A percentile compares a stretch with the other conserved stretches of the same genome.
Conservation (phyloP, 1,139 yeast species). For the Lodderomyces orthopsilosis region DNA sequence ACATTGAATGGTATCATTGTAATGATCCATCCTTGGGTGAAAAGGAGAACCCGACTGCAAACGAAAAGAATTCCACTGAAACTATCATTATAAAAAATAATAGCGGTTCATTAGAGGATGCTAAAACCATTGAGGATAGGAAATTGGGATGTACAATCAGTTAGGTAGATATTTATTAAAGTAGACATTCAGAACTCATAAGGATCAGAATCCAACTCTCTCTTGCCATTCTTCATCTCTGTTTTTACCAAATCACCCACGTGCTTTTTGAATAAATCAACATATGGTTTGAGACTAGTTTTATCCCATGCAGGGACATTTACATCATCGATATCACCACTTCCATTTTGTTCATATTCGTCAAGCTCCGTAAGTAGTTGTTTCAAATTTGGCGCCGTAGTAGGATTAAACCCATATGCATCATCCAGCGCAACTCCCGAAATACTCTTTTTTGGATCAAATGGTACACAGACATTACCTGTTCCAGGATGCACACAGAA, state of each 20-base stretch:
- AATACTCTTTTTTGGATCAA: conserved; percentile 51
- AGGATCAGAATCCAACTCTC: conserved; percentile 25
- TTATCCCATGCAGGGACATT: conserved; percentile 51
- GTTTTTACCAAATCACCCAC: conserved; percentile 57
- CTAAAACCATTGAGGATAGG: conserved; percentile 20
- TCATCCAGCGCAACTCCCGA: conserved; percentile 37
- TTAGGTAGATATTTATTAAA: conserved; percentile 7
- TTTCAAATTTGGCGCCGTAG: conserved; percentile 72
- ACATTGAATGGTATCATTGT: conserved; percentile 70
- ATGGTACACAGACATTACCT: conserved; percentile 97
- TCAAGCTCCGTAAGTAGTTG: conserved; percentile 57
- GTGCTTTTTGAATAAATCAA: conserved; percentile 65
- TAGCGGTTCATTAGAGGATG: conserved; percentile 36
- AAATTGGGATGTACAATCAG: conserved; percentile 21
- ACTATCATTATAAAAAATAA: conserved; percentile 39
- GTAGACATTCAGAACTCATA: conserved; percentile 5
- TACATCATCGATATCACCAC: conserved; percentile 16
- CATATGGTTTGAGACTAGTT: conserved; percentile 72
- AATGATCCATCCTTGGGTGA: conserved; percentile 7
- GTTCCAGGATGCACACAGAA: conserved; percentile 97
- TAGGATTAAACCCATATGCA: conserved; percentile 67
- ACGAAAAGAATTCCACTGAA: conserved; percentile 17
- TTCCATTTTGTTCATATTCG: conserved; percentile 31
- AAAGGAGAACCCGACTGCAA: conserved; percentile 6
- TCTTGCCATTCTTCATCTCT: conserved; percentile 53